Evolutionary conservation across 2,329 filamentous ascomycete species (phyloP).

Genomic region (Aspergillus unguis): DNA sequence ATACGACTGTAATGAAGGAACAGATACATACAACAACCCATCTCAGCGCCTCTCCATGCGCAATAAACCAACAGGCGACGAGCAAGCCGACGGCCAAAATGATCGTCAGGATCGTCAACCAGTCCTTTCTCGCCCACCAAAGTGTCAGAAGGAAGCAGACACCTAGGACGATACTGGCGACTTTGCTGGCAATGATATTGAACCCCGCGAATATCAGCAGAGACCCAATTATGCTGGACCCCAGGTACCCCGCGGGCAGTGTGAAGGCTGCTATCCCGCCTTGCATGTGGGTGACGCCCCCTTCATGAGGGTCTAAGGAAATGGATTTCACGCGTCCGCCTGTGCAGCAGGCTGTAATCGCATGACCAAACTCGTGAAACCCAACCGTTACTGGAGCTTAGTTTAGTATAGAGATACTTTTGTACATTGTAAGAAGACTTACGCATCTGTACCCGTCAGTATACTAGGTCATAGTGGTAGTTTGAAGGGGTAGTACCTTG

Average conservation of each 20-base stretch:
- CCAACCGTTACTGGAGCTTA: conserved; percentile 71
- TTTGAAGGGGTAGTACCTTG: conserved; percentile 53
- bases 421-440: not conserved
- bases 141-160: conserved; percentile 74
- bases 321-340: conserved; percentile 73
- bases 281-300: conserved; percentile 73
- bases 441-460: too few species aligned
- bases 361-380: conserved; percentile 77
- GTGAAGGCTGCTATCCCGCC: conserved; percentile 69
- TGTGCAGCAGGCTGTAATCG: conserved; percentile 67
- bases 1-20: not conserved
- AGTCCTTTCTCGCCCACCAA: conserved; percentile 77
- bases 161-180: conserved; percentile 70
- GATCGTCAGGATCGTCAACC: conserved; percentile 71
- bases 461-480: not conserved
- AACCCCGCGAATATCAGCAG: conserved; percentile 77
- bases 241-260: conserved; percentile 73
- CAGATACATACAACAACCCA: conserved; percentile 61
- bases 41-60: conserved; percentile 68
- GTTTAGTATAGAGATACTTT: not conserved
- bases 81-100: conserved; percentile 67
- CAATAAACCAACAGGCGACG: conserved; percentile 75
- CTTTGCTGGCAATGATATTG: conserved; percentile 74
- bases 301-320: conserved; percentile 70
- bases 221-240: conserved; percentile 72